Evolutionary conservation across 352 stramenopile genomes (phyloP).

Genomic region (Phytophthora kernoviae): DNA sequence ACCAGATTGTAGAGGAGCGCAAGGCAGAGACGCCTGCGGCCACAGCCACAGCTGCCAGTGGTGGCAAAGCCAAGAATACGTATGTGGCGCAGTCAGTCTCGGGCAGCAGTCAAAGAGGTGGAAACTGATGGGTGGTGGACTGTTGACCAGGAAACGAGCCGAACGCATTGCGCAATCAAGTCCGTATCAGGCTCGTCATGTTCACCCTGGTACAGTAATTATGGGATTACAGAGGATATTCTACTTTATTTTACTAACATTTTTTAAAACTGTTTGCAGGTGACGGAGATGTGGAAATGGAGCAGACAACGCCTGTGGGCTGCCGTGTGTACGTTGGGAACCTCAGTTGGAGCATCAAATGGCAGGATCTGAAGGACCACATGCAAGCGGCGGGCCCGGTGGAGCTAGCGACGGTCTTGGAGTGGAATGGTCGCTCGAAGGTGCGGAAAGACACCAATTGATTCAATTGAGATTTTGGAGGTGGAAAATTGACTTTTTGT

Average conservation of each 20-base stretch:
- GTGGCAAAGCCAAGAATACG: slow-evolving; percentile 60
- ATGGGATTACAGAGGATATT: background rate
- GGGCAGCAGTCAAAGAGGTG: slow-evolving; percentile 7
- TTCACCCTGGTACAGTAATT: slow-evolving; percentile 26
- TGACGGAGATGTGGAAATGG: slow-evolving; percentile 35
- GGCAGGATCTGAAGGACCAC: slow-evolving; percentile 83
- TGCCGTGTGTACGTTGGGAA: slow-evolving; percentile 88
- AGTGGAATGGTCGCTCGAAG: slow-evolving; percentile 79
- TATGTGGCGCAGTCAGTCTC: slow-evolving; percentile 41
- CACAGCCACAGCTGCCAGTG: slow-evolving; percentile 5
- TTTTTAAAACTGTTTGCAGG: too few relatives aligned
- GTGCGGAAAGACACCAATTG: slow-evolving; percentile 43
- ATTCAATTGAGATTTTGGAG: slow-evolving; percentile 1
- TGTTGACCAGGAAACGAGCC: slow-evolving; percentile 57
- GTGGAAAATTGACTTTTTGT: slow-evolving; percentile 10
- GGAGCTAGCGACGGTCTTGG: slow-evolving; percentile 63
- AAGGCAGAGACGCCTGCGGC: slow-evolving; percentile 28
- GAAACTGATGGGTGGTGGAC: slow-evolving; percentile 19
- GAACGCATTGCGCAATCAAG: slow-evolving; percentile 61
- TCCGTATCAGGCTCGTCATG: slow-evolving; percentile 49
- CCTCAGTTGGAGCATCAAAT: slow-evolving; percentile 85
- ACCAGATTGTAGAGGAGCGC: slow-evolving; percentile 65
- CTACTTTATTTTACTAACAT: too few relatives aligned
- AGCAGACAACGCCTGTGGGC: slow-evolving; percentile 19
- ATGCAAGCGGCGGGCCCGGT: slow-evolving; percentile 78